Base-by-base conservation (phyloP, 805 yeast genomes). In the Kodamaea leandrae region DNA sequence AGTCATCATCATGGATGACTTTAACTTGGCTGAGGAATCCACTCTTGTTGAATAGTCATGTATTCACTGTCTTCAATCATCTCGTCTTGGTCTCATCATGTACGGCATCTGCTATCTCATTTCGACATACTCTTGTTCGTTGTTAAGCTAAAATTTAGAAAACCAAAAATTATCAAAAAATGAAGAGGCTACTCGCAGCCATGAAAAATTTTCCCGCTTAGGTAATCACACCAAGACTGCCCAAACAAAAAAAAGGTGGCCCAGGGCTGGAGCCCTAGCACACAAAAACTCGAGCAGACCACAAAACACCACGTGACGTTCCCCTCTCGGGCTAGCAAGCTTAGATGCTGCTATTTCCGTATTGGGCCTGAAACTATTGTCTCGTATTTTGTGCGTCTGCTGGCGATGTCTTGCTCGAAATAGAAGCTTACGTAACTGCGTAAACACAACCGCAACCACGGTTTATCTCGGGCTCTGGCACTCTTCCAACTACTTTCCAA, bases 91-190 rank as follows among this genome's bases (percentile, higher is more conserved):
- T n/a, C n/a, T n/a, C n/a, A n/a, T n/a, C n/a, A n/a, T n/a, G n/a
- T n/a, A n/a, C n/a, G n/a, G n/a, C n/a, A n/a, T n/a, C 24, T 21
- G 24, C 24, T 21, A 9, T 9, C 28, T n/a, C 28, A 24, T 33
- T n/a, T 39, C 33, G 19, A 39, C 43, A 39, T 39, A 39, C 43
- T 39, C 35, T 39, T 39, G 21, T 39, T 39, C 43, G 41, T 39
- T 27, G 32, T 24, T 27, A 4, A 27, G 35, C 32, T 32, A 34
- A 20, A 27, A 39, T 16, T 18, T 36, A 13, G 8, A 36, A 36
- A 19, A 23, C n/a, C 24, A 34, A 21, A 34, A 14, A 18, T 36
- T 19, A 26, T 36, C 32, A n/a, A 27, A 36, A 36, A 36, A 36
- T 26, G 18, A 14, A 4, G 17, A 13, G 32, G 24, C 36, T 32